Conservation (phyloP, 768 basidiomycete species). For the Galerina sulciceps region DNA sequence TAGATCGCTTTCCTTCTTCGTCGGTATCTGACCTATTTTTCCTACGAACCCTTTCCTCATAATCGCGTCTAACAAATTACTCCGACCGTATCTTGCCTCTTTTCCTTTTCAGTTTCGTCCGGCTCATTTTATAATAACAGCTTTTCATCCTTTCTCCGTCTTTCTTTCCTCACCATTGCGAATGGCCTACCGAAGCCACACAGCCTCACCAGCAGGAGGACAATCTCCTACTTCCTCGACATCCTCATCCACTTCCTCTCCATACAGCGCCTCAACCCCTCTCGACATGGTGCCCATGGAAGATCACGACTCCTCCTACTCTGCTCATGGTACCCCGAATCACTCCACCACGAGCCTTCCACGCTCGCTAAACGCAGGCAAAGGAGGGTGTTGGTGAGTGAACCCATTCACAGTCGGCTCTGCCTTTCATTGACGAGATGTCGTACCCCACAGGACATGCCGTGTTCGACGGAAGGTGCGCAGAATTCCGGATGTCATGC, state of each 20-base stretch:
- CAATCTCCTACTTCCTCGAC: conserved; percentile 48
- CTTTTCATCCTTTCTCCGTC: conserved; percentile 23
- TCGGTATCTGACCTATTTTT: conserved; percentile 37
- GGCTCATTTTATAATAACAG: conserved; percentile 27
- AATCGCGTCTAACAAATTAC: conserved; percentile 39
- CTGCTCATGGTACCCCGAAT: conserved; percentile 49
- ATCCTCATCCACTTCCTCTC: conserved; percentile 49
- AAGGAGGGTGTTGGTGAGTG: conserved; percentile 82
- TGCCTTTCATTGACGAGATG: conserved; percentile 12
- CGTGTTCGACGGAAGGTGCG: conserved; percentile 80
- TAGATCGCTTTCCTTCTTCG: conserved; percentile 39
- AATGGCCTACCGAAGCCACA: conserved; percentile 58
- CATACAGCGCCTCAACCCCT: conserved; percentile 40
- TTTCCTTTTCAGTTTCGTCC: conserved; percentile 33
- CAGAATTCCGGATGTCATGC: conserved; percentile 15
- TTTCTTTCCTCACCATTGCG: conserved; percentile 22
- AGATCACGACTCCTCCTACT: conserved; percentile 38
- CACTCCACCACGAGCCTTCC: conserved; percentile 54
- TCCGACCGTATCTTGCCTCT: conserved; percentile 36
- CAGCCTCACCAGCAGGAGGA: conserved; percentile 53
- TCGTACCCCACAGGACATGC: conserved; percentile 65
- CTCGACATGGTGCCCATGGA: conserved; percentile 41
- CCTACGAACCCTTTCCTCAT: conserved; percentile 36
- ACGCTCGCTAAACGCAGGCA: conserved; percentile 57
- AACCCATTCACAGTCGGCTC: conserved; percentile 1